Evolutionary conservation across 768 basidiomycete species (phyloP).

Genomic region (Russula vinacea): DNA sequence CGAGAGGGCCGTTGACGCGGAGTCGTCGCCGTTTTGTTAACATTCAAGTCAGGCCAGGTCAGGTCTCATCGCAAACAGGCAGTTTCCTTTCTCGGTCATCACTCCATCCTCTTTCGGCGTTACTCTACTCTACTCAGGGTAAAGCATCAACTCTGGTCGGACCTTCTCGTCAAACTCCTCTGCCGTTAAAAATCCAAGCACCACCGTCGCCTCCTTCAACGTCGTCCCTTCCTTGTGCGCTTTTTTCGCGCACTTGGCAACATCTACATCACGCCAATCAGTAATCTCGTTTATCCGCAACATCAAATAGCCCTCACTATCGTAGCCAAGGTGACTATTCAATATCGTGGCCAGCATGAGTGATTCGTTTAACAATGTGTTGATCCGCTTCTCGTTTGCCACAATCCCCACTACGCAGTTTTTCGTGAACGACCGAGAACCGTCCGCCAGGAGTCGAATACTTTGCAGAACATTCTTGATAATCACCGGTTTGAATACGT

Average conservation of each 20-base stretch:
- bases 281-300: not conserved
- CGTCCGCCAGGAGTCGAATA: constrained; percentile 90
- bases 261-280: constrained; percentile 54
- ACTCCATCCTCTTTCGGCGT: constrained; percentile 14
- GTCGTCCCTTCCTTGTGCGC: constrained; percentile 99
- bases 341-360: constrained; percentile 98
- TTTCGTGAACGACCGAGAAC: constrained; percentile 92
- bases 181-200: constrained; percentile 77
- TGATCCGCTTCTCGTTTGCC: constrained; percentile 94
- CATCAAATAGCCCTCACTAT: constrained; percentile 59
- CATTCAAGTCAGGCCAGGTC: constrained; percentile 20
- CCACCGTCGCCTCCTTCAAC: constrained; percentile 89
- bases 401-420: constrained; percentile 95
- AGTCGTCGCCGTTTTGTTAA: constrained; percentile 28
- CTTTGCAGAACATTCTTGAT: constrained; percentile 98
- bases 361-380: constrained; percentile 85
- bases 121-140: constrained; percentile 49
- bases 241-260: constrained; percentile 98
- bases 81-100: constrained; percentile 27
- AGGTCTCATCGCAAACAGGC: constrained; percentile 24
- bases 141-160: constrained; percentile 85
- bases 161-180: constrained; percentile 96
- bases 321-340: constrained; percentile 94
- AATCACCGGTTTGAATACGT: constrained; percentile 99
- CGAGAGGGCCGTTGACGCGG: constrained; percentile 25